Conservation (phyloP, 371 early-diverging fungal species). For the Mucor indicus region DNA sequence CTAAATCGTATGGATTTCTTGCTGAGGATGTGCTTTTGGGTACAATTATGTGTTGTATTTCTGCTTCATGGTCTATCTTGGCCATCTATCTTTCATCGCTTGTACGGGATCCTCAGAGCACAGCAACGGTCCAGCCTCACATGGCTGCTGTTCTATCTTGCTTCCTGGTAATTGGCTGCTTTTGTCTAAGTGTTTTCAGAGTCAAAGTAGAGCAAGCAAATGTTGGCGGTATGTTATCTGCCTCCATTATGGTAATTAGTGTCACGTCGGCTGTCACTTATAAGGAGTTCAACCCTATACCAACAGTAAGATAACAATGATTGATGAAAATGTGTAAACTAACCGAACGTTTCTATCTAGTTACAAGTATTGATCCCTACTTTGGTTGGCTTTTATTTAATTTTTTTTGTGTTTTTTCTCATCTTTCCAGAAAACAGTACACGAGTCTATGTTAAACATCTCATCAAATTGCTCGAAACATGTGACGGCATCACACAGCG, state of each 20-base stretch:
- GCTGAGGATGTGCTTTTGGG: constrained; percentile 39
- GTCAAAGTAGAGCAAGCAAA: constrained; percentile 44
- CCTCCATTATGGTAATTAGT: constrained; percentile 39
- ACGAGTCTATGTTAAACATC: constrained; percentile 28
- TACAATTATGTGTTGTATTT: constrained; percentile 35
- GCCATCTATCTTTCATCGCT: constrained; percentile 34
- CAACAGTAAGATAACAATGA: constrained; percentile 14
- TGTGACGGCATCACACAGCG: constrained; percentile 29
- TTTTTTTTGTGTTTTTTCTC: constrained; percentile 25
- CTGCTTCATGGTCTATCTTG: constrained; percentile 37
- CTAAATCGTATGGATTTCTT: constrained; percentile 40
- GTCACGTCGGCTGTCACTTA: constrained; percentile 30
- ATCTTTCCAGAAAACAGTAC: constrained; percentile 45
- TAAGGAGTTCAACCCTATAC: constrained; percentile 18
- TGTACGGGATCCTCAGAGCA: constrained; percentile 22
- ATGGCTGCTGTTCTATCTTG: constrained; percentile 24
- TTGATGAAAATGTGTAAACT: background rate
- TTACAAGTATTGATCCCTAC: constrained; percentile 22
- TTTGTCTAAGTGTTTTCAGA: constrained; percentile 34
- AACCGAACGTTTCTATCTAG: constrained; percentile 1
- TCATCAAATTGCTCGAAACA: constrained; percentile 26
- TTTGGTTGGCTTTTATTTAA: constrained; percentile 26
- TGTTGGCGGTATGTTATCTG: constrained; percentile 47
- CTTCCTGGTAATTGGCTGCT: constrained; percentile 36
- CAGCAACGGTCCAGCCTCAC: constrained; percentile 24